phyloP scores from a whole-genome alignment of 2,329 filamentous ascomycete genomes.

The Sporothrix euskadiensis region DNA sequence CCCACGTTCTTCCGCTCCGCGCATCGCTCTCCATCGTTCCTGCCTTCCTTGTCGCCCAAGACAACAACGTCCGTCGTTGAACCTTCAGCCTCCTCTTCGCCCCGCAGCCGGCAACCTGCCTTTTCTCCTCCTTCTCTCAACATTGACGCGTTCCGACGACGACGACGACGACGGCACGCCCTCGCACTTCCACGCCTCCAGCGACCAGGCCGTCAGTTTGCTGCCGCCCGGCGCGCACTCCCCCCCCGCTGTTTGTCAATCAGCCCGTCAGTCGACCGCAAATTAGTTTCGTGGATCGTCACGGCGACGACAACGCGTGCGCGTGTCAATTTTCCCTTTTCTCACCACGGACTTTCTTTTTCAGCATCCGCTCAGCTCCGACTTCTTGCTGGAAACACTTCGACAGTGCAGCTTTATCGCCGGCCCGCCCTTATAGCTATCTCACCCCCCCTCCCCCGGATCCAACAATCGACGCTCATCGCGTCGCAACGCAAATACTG shows the following conservation, averaged over 20 bases:
- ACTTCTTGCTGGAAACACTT: background rate
- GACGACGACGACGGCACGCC: background rate
- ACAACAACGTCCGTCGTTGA: conserved; percentile 1
- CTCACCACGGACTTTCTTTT: background rate
- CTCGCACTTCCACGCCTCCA: background rate
- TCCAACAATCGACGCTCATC: conserved; percentile 12
- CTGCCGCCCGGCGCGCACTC: conserved; percentile 16
- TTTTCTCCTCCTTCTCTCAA: background rate
- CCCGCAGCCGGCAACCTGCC: background rate
- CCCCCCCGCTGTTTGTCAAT: background rate
- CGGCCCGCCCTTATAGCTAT: background rate
- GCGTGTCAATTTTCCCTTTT: background rate
- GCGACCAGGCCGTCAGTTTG: background rate
- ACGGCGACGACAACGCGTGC: conserved; percentile 10
- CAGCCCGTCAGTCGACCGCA: conserved; percentile 1
- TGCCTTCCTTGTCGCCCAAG: conserved; percentile 21
- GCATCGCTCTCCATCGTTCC: conserved; percentile 22
- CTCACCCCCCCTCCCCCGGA: background rate
- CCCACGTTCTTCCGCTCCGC: conserved; percentile 27
- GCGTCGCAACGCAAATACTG: conserved; percentile 24
- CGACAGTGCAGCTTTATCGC: background rate
- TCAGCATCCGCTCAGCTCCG: background rate
- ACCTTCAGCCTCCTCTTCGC: background rate
- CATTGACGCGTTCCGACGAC: background rate
- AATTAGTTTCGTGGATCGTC: conserved; percentile 15